Evolutionary conservation across 2,329 filamentous ascomycete genomes (phyloP), one percentile per base, ranked within the genome.

Genomic region (Esteya vermicola): DNA sequence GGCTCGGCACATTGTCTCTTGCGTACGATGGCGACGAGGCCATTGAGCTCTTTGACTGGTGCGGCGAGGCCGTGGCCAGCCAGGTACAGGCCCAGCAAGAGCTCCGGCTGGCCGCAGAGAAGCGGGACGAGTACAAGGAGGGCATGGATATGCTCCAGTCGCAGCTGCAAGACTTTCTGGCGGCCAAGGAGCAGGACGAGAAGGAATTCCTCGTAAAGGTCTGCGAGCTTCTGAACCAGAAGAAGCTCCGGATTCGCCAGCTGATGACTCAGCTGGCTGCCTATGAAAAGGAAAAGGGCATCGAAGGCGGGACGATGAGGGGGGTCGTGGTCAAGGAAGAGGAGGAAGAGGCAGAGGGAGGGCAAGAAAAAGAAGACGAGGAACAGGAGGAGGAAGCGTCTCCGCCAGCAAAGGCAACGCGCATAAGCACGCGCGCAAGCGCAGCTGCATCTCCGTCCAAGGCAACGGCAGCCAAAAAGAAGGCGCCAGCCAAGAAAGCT

Each of bases 171-270:
- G 77, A 83, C 49, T 67, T 88, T 14, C 65, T 78, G 35, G 64
- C 65, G 40, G 65, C 74, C 13, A 86, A 86, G 53, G 65, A 72
- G 35, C 70, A 73, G 16, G 70, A 84, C 45, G 81, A 88, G 56
- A 66, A 67, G 1, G 67, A 68, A 16, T 59, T 88, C 41, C 58
- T 88, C 2, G 70, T 72, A 44, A 85, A 84, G 53, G 85, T 85
- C 49, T 69, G 73, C 40, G 64, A 72, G 41, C 62, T 89, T 3
- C 61, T 88, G 2, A 88, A 88, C 49, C 74, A 81, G 54, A 89
- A 89, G 62, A 88, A 88, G 57, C 63, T 78, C 39, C 86, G 83
- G 58, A 86, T 88, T 37, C 63, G 82, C 33, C 72, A 85, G 50
- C 81, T 85, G 57, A 76, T 81, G 50, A 68, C 71, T 30, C 57